These are phyloP conservation scores for Gryganskiella cystojenkinii DNA, from an alignment of 192 early-diverging fungal genomes.

Conservation along the genomic window DNA sequence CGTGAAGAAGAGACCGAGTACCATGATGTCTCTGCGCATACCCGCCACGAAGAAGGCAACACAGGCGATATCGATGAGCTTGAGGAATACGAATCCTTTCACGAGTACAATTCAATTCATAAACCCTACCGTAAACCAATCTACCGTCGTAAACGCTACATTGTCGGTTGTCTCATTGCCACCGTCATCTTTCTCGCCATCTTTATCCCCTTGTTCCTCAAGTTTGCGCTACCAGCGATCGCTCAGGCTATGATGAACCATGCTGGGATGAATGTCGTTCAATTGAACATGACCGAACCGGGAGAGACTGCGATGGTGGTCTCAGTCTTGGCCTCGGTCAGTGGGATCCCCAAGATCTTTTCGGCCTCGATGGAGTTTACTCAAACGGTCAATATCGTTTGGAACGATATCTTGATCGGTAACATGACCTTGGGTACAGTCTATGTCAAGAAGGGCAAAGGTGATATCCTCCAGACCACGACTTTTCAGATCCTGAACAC, in stretches of 20 bases:
- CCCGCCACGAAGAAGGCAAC: no score
- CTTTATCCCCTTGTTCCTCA: conserved; percentile 45
- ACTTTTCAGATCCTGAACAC: conserved; percentile 17
- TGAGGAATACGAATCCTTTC: no score
- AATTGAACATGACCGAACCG: conserved; percentile 18
- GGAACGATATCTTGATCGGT: conserved; percentile 6
- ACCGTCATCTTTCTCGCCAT: conserved; percentile 43
- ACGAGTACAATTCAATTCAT: no score
- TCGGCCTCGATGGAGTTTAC: conserved; percentile 8
- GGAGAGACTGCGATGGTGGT: conserved; percentile 6
- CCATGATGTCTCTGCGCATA: no score
- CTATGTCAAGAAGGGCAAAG: conserved; percentile 37
- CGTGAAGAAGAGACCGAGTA: no score
- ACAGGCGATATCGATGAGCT: no score
- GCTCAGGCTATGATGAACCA: no score
- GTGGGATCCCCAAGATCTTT: conserved; percentile 8
- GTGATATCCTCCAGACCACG: conserved; percentile 20
- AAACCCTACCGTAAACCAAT: no score
- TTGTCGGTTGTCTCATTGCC: no score
- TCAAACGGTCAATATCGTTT: background rate
- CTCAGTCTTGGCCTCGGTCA: background rate
- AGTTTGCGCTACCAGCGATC: background rate
- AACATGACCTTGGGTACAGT: conserved; percentile 33
- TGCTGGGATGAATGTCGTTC: conserved; percentile 11
- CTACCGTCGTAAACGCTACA: no score